Evolutionary conservation across 805 yeast genomes (phyloP).

Genomic region (Candida endomychidarum): DNA sequence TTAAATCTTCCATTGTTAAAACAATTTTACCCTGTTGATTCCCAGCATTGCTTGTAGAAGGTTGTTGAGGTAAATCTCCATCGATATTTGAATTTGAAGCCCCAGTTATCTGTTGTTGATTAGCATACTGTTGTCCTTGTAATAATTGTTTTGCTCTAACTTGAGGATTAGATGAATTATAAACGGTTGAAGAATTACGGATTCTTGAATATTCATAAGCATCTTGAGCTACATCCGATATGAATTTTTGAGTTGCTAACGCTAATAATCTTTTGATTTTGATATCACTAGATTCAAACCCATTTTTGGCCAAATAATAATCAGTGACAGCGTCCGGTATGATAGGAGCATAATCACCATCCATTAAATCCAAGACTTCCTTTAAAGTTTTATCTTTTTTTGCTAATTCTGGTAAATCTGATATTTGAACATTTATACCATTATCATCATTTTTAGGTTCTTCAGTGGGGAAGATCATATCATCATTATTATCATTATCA

Average conservation of each 20-base stretch:
- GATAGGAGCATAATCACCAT: conserved; percentile 84
- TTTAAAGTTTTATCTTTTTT: conserved; percentile 78
- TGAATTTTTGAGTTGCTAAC: conserved; percentile 92
- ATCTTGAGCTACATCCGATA: conserved; percentile 92
- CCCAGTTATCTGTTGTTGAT: conserved; percentile 36
- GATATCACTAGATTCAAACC: conserved; percentile 76
- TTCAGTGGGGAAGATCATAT: conserved; percentile 2
- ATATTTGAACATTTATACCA: conserved; percentile 13
- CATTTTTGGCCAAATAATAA: conserved; percentile 82
- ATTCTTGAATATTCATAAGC: conserved; percentile 95
- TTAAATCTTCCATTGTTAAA: conserved; percentile 87
- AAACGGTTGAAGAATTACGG: conserved; percentile 84
- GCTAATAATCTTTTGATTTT: conserved; percentile 79
- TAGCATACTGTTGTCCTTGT: conserved; percentile 60
- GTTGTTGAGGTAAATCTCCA: conserved; percentile 39
- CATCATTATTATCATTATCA: conserved; percentile 20
- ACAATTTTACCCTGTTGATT: conserved; percentile 74
- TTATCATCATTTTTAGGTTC: conserved; percentile 3
- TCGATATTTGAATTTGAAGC: conserved; percentile 25
- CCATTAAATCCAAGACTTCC: conserved; percentile 86
- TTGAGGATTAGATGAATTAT: conserved; percentile 82
- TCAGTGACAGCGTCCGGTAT: conserved; percentile 97
- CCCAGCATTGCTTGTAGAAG: conserved; percentile 43
- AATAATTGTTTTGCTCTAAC: conserved; percentile 74
- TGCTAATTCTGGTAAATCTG: conserved; percentile 63